phyloP scores from a whole-genome alignment of 345 rosid genomes.

The Tarenaya hassleriana region DNA sequence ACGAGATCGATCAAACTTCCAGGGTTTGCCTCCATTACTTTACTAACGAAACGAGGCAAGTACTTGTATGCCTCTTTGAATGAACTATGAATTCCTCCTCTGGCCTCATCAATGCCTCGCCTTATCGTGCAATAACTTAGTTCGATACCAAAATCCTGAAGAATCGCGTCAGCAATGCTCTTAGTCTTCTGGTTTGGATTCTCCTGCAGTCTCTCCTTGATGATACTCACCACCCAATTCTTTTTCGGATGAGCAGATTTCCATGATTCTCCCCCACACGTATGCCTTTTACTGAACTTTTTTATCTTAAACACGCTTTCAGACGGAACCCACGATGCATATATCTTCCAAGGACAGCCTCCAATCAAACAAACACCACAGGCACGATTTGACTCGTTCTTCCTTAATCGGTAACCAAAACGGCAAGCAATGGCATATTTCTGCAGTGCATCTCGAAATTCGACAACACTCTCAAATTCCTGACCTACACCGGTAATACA shows the following conservation, averaged over 20 bases:
- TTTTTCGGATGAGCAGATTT: conserved; percentile 69
- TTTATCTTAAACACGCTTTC: conserved; percentile 56
- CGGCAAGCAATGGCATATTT: conserved; percentile 80
- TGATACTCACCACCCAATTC: conserved; percentile 73
- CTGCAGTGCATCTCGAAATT: conserved; percentile 80
- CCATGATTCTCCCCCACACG: conserved; percentile 80
- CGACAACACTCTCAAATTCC: conserved; percentile 66
- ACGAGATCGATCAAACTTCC: conserved; percentile 55
- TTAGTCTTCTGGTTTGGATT: conserved; percentile 77
- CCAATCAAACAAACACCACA: conserved; percentile 64
- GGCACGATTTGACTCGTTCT: conserved; percentile 76
- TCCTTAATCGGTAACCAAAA: conserved; percentile 66
- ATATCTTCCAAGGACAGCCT: conserved; percentile 68
- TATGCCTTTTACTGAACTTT: conserved; percentile 51
- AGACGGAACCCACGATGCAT: conserved; percentile 83
- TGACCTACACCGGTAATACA: conserved; percentile 86
- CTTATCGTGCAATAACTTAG: conserved; percentile 74
- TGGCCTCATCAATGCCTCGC: conserved; percentile 85
- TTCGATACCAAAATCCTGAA: conserved; percentile 69
- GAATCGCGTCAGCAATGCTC: conserved; percentile 57
- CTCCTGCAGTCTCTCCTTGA: conserved; percentile 70
- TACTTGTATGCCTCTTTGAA: conserved; percentile 61
- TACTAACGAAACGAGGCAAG: conserved; percentile 66
- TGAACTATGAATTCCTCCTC: conserved; percentile 74
- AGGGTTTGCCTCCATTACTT: conserved; percentile 60